Base-by-base conservation (phyloP, 129 eudicot genomes). In the Cynara cardunculus region DNA sequence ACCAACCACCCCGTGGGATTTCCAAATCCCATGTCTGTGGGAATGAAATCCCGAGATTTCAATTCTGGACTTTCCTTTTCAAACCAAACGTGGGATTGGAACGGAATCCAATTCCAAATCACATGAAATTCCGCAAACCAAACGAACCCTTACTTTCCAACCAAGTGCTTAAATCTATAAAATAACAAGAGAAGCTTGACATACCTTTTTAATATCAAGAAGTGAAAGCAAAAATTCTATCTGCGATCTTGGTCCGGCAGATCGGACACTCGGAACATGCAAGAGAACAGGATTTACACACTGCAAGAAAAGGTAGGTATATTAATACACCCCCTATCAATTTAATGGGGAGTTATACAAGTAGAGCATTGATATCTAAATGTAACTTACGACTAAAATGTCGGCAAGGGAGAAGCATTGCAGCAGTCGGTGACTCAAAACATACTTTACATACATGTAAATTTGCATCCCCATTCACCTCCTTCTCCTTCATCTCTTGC, bases 361-460 rank as follows among this genome's bases (percentile, higher is more conserved):
- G 24, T 53, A 18, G 64, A 53, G 64, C 64, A 56, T 56, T 24
- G 65, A 22, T 16, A 24, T 56, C 2, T 18, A 56, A 56, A 56
- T n/a, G 65, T 69, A 76, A 82, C 99, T 86, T 85, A 95, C 99
- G 82, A 74, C 97, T 86, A 85, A 95, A 95, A 88, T 95, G 99
- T 22, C 97, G 93, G 78, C 99, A 95, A 30, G 99, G 99, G 77
- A 95, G 99, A 92, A 95, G 99, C 90, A 95, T 95, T 21, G 99
- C 85, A 11, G 99, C 82, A 19, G 97, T 95, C 8, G 99, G 82
- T 73, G 96, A 90, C 84, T 95, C 99, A n/a, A 90, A 95, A 81
- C 99, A 95, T 41, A 95, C 92, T 92, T 95, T 95, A 87, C 97
- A 95, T 65, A 89, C 88, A 84, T 92, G 97, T 74, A 97, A 92